A percentile compares a stretch with the other conserved stretches of the same genome.
Evolutionary conservation across 257 asterid genomes (phyloP).

Genomic region (Nicotiana paniculata): DNA sequence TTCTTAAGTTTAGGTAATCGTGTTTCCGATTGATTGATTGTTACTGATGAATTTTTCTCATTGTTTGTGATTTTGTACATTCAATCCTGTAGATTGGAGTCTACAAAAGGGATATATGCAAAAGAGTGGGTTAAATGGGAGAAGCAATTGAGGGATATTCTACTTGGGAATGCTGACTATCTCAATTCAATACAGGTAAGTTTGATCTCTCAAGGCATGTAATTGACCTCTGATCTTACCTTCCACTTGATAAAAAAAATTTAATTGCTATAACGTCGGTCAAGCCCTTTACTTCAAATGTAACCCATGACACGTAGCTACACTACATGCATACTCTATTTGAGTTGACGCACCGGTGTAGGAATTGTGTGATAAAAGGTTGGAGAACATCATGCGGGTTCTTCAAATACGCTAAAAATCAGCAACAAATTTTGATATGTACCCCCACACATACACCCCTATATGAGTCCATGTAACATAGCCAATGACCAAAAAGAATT

Average conservation of each 20-base stretch:
- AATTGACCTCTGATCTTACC: neutral
- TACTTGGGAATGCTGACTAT: slow-evolving; percentile 56
- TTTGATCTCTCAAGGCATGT: neutral
- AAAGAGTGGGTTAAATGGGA: slow-evolving; percentile 90
- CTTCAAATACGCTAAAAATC: neutral
- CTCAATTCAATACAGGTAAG: slow-evolving; percentile 82
- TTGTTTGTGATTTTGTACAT: neutral
- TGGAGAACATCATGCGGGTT: neutral
- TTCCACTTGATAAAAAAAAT: neutral
- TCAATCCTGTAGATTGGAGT: slow-evolving; percentile 52
- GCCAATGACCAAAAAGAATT: neutral
- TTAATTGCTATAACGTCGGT: neutral
- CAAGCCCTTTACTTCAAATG: neutral
- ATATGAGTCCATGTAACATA: neutral
- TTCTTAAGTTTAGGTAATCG: neutral
- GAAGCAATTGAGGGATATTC: slow-evolving; percentile 54
- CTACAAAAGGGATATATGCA: slow-evolving; percentile 72
- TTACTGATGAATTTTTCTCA: neutral
- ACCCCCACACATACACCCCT: neutral
- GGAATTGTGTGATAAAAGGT: neutral
- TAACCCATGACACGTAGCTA: neutral
- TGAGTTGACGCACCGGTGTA: neutral
- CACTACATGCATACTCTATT: neutral
- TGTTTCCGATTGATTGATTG: neutral
- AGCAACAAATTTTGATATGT: neutral